phyloP scores from a whole-genome alignment of 1,284 basidiomycete species.

The Irpex sp. region DNA sequence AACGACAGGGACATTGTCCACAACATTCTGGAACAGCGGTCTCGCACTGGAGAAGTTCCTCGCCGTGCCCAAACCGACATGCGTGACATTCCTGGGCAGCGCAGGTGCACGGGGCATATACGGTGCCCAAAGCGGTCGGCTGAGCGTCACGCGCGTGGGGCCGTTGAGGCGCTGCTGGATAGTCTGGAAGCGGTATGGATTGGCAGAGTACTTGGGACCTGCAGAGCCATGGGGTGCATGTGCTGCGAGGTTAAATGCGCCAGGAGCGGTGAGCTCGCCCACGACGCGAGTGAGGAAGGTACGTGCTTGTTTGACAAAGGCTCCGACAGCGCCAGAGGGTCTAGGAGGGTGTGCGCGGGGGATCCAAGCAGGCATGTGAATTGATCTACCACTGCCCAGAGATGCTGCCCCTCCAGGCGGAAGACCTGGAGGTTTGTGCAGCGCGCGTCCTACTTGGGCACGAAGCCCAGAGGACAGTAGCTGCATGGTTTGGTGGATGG shows the following conservation, averaged over 20 bases:
- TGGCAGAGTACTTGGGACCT: slow-evolving; percentile 25
- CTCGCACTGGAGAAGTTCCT: slow-evolving; percentile 66
- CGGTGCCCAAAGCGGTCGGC: slow-evolving; percentile 36
- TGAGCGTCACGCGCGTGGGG: slow-evolving; percentile 39
- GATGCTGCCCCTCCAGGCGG: neutral
- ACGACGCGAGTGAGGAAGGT: slow-evolving; percentile 51
- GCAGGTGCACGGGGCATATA: slow-evolving; percentile 53
- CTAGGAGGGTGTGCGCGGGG: slow-evolving; percentile 21
- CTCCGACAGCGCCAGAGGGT: slow-evolving; percentile 34
- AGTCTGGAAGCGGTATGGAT: slow-evolving; percentile 18
- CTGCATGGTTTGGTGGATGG: slow-evolving; percentile 35
- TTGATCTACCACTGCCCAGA: slow-evolving; percentile 26
- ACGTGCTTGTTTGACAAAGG: slow-evolving; percentile 47
- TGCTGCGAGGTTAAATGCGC: slow-evolving; percentile 26
- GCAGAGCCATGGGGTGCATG: slow-evolving; percentile 23
- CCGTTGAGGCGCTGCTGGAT: slow-evolving; percentile 38
- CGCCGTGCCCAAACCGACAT: slow-evolving; percentile 67
- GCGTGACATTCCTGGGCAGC: slow-evolving; percentile 43
- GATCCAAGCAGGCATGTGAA: slow-evolving; percentile 37
- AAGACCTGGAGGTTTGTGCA: neutral
- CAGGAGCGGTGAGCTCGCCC: slow-evolving; percentile 52
- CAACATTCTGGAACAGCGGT: slow-evolving; percentile 70
- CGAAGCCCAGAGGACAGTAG: slow-evolving; percentile 49
- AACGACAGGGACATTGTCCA: slow-evolving; percentile 68
- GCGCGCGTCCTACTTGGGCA: slow-evolving; percentile 31